A percentile compares a stretch with the other conserved stretches of the same genome.
Evolutionary conservation across 257 asterid genomes (phyloP).

Genomic region (Linaria vulgaris): DNA sequence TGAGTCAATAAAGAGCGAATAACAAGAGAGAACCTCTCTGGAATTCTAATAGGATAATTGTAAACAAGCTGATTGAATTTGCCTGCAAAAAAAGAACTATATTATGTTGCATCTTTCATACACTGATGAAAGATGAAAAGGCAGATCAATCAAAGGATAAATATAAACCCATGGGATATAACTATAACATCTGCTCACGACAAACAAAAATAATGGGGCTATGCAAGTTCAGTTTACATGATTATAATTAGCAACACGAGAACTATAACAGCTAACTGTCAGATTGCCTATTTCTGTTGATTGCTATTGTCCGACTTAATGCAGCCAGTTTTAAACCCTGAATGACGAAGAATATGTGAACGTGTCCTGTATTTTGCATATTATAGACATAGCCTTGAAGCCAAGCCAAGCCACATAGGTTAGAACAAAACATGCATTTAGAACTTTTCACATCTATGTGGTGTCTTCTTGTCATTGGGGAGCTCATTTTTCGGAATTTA

Average conservation of each 20-base stretch:
- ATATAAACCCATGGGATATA: conserved; percentile 8
- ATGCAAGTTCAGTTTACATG: conserved; percentile 4
- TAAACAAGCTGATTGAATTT: conserved; percentile 94
- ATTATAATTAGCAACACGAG: not conserved
- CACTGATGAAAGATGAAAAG: conserved; percentile 1
- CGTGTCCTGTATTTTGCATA: too few relatives aligned
- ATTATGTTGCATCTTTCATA: not conserved
- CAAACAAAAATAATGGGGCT: conserved; percentile 12
- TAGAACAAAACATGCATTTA: too few relatives aligned
- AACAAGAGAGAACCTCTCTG: conserved; percentile 98
- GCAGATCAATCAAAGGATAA: conserved; percentile 18
- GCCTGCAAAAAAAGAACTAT: conserved; percentile 50
- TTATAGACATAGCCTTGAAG: too few relatives aligned
- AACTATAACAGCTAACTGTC: not conserved
- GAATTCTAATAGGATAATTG: conserved; percentile 95
- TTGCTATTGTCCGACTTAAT: conserved; percentile 6
- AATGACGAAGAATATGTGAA: too few relatives aligned
- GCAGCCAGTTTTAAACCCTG: too few relatives aligned
- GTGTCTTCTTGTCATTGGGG: too few relatives aligned
- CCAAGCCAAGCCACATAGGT: too few relatives aligned
- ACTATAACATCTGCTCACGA: conserved; percentile 4
- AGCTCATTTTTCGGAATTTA: too few relatives aligned
- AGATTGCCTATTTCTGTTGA: conserved; percentile 8
- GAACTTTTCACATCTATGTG: too few relatives aligned
- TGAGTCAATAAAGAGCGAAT: conserved; percentile 96